Base-by-base conservation (phyloP, 2,329 filamentous ascomycete species). In the Dactylellina leptospora region DNA sequence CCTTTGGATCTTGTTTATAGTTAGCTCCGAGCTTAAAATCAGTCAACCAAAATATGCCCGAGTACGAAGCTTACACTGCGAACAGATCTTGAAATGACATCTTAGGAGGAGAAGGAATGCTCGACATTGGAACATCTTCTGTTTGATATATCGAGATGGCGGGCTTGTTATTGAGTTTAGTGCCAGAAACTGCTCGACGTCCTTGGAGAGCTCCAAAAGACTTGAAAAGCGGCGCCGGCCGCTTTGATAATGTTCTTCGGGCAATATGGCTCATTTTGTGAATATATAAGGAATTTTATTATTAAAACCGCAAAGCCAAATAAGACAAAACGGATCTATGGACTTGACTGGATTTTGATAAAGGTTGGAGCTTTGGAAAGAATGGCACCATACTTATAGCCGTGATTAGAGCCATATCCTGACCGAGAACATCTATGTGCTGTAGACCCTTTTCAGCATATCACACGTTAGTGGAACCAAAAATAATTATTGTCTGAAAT, bases 1-100 rank as follows among this genome's bases (percentile, higher is more conserved):
- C 62, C 62, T 18, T 60, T 44, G 10, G 62, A 68, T 13, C 62
- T 68, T 42, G 10, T 8, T 8, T 47, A 56, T 16, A 8, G 30
- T 30, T 40, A 56, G 16, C 23, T 16, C n/a, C 20, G 18, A 48
- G 38, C 16, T 5, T 16, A 9, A 5, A 16, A 11, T 18, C 23
- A 16, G 53, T n/a, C 5, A 20, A 44, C 9, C 13, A 23, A 30
- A 18, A 45, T 23, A 25, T 11, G 9, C 2, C 2, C 4, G 9
- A 23, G 30, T 5, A 3, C 4, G 18, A 13, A 48, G 44, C 62
- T 68, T 47, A 68, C 62, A 58, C 18, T 4, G 62, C 62, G 30
- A 68, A 68, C 30, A 68, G 27, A 36, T 68, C 62, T 47, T 68
- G 62, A 20, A 68, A 54, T 1, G 61, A 66, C 42, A 58, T 50